Evolutionary conservation across 148 eudicot species (phyloP).

Genomic region (Cornus controversa): DNA sequence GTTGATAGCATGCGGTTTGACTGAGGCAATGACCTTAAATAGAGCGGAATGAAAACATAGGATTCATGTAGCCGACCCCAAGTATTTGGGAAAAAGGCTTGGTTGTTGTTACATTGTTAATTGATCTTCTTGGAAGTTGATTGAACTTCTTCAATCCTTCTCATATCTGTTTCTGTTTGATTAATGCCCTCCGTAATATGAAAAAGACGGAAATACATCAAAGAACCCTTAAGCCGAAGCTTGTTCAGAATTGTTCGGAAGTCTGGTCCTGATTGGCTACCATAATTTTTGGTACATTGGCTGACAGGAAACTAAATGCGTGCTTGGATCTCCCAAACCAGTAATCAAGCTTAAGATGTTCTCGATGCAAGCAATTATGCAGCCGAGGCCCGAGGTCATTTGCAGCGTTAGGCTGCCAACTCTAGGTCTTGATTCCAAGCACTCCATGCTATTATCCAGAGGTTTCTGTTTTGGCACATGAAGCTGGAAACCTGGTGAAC

Average conservation of each 20-base stretch:
- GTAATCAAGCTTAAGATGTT: constrained; percentile 31
- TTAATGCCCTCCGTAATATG: background rate
- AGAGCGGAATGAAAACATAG: no score
- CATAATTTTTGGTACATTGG: constrained; percentile 34
- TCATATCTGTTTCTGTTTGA: background rate
- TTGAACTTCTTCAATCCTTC: background rate
- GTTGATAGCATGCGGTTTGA: no score
- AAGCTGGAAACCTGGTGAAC: constrained; percentile 46
- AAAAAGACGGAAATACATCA: background rate
- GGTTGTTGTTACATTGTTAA: background rate
- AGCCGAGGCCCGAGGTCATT: constrained; percentile 22
- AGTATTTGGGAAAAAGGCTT: no score
- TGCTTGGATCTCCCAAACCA: constrained; percentile 50
- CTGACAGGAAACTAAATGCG: constrained; percentile 58
- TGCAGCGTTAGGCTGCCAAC: constrained; percentile 25
- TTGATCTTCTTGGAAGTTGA: background rate
- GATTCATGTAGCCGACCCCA: no score
- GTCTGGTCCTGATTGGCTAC: constrained; percentile 11
- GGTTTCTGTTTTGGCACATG: constrained; percentile 34
- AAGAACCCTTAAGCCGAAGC: background rate
- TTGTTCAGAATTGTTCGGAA: background rate
- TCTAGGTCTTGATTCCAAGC: constrained; percentile 29
- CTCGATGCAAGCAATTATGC: constrained; percentile 32
- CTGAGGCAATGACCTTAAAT: no score
- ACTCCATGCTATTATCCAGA: constrained; percentile 24